Conservation (phyloP, 176 grass and related monocot genomes). For the Calamus simplicifolius region DNA sequence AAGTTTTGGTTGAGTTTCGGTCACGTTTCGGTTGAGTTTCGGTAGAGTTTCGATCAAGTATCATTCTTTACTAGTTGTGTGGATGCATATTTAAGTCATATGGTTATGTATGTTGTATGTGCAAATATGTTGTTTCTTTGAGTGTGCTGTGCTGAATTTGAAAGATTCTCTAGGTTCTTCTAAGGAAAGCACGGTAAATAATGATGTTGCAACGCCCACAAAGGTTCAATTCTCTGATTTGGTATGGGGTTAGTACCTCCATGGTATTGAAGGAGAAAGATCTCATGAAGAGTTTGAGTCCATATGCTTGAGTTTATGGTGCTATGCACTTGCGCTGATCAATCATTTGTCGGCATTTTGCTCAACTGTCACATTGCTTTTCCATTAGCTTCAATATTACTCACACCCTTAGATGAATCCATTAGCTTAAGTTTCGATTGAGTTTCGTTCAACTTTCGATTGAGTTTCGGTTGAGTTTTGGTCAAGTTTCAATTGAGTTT, state of each 20-base stretch:
- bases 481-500: too few species aligned
- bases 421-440: too few species aligned
- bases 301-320: slow-evolving; percentile 46
- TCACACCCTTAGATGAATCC: slow-evolving; percentile 52
- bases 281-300: slow-evolving; percentile 59
- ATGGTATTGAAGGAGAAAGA: slow-evolving; percentile 72
- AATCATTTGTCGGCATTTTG: slow-evolving; percentile 72
- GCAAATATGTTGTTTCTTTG: background rate
- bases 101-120: too few species aligned
- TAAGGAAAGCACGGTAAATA: slow-evolving; percentile 34
- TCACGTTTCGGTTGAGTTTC: too few species aligned
- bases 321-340: slow-evolving; percentile 66
- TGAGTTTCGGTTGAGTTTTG: too few species aligned
- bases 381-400: slow-evolving; percentile 78
- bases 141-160: slow-evolving; percentile 10
- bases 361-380: slow-evolving; percentile 69
- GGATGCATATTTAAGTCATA: too few species aligned
- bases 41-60: too few species aligned
- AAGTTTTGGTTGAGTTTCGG: too few species aligned
- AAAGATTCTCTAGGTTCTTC: slow-evolving; percentile 43
- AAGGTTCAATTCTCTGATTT: slow-evolving; percentile 68
- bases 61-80: too few species aligned
- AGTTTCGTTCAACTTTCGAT: too few species aligned
- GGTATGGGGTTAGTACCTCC: slow-evolving; percentile 70
- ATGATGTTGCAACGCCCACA: slow-evolving; percentile 28